Conservation (phyloP, 331 rosid genomes). For the Spiraea crenata region DNA sequence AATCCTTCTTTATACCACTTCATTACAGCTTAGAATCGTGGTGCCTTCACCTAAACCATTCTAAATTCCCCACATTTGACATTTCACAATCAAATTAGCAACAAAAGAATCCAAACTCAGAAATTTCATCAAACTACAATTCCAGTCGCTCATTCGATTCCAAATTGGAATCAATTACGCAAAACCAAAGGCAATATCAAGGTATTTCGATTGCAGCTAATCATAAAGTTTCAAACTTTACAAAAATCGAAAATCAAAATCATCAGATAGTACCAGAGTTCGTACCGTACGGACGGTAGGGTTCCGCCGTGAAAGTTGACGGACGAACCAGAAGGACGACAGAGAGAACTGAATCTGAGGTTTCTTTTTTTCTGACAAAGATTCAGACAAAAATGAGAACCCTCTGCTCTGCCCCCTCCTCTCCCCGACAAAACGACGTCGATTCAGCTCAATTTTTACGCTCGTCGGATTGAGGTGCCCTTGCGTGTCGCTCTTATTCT, state of each 20-base stretch:
- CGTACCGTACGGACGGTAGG: conserved; percentile 37
- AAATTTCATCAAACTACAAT: not conserved
- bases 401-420: not conserved
- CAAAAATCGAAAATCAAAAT: not conserved
- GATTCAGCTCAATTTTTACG: conserved; percentile 31
- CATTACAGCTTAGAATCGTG: not conserved
- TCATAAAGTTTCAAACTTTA: not conserved
- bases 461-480: conserved; percentile 23
- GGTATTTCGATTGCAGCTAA: not conserved
- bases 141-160: not conserved
- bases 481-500: conserved; percentile 22
- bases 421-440: conserved; percentile 26
- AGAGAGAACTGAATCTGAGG: conserved; percentile 46
- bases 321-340: conserved; percentile 6
- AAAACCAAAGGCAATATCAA: not conserved
- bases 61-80: not conserved
- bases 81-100: not conserved
- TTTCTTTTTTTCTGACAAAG: not conserved
- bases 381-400: conserved; percentile 5
- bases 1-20: not conserved
- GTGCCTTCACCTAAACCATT: not conserved
- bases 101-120: not conserved
- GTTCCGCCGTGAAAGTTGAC: conserved; percentile 22
- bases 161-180: not conserved
- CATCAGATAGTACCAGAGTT: not conserved